A percentile compares a stretch with the other conserved stretches of the same genome.
Conservation (phyloP, 805 yeast genomes). For the Candida morakotiae region DNA sequence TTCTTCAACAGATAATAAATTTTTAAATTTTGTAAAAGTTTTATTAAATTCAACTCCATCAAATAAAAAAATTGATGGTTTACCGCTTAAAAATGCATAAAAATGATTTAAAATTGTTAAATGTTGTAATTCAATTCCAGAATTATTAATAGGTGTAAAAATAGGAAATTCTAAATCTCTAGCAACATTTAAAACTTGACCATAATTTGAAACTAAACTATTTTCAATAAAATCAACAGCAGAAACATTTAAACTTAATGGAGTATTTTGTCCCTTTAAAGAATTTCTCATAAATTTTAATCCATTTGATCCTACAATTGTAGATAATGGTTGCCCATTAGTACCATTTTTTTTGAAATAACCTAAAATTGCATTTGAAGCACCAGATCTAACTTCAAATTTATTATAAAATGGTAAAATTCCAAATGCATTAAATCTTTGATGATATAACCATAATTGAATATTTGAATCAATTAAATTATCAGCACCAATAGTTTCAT, state of each 20-base stretch:
- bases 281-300: conserved; percentile 65
- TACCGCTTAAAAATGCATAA: conserved; percentile 45
- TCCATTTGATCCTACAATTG: conserved; percentile 62
- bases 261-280: conserved; percentile 37
- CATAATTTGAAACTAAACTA: conserved; percentile 58
- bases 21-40: conserved; percentile 43
- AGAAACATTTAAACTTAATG: conserved; percentile 69
- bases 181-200: conserved; percentile 58
- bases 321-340: conserved; percentile 39
- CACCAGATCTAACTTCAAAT: conserved; percentile 77
- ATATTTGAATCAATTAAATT: conserved; percentile 58
- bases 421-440: conserved; percentile 48
- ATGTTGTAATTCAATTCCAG: conserved; percentile 60
- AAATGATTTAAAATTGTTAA: conserved; percentile 61
- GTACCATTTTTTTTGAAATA: conserved; percentile 42
- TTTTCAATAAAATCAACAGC: conserved; percentile 66
- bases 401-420: conserved; percentile 58
- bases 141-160: conserved; percentile 56
- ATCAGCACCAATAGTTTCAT: conserved; percentile 61
- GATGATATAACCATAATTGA: conserved; percentile 54
- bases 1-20: conserved; percentile 40
- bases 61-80: conserved; percentile 67
- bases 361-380: conserved; percentile 76
- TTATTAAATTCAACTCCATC: conserved; percentile 72
- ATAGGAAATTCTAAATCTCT: conserved; percentile 62